Percentiles rank a stretch among this genome's conserved stretches.
Conservation (phyloP, 768 basidiomycete genomes). For the Russula dissimulans region DNA sequence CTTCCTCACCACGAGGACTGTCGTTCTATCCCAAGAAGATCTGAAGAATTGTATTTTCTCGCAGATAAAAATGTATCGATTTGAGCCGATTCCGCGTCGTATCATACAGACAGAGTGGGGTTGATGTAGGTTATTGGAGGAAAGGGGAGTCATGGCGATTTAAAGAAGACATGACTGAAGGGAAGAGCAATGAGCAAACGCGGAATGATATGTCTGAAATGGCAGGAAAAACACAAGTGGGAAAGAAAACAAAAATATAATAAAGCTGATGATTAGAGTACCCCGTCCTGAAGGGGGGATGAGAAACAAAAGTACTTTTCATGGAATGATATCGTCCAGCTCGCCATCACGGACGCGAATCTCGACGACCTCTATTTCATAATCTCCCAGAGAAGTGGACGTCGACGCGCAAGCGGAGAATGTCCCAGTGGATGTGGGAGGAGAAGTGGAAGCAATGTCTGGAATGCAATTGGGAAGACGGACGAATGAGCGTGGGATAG, state of each 20-base stretch:
- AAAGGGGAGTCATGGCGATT: neutral
- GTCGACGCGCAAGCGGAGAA: conserved; percentile 61
- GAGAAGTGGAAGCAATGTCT: conserved; percentile 81
- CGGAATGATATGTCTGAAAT: neutral
- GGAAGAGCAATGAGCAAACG: neutral
- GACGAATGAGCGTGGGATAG: too few species aligned
- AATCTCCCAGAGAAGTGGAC: conserved; percentile 47
- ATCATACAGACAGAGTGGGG: conserved; percentile 9
- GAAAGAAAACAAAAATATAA: neutral
- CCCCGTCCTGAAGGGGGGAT: neutral
- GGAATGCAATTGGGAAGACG: conserved; percentile 1
- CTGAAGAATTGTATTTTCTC: neutral
- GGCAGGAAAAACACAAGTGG: neutral
- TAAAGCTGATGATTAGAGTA: neutral
- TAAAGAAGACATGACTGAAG: neutral
- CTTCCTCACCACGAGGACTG: neutral
- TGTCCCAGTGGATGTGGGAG: conserved; percentile 58
- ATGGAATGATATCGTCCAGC: conserved; percentile 66
- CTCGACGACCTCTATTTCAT: conserved; percentile 82
- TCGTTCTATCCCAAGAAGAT: neutral
- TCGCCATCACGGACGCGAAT: conserved; percentile 77
- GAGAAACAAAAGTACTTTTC: conserved; percentile 11
- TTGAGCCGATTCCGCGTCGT: conserved; percentile 5
- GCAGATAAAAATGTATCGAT: neutral
- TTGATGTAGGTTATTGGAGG: conserved; percentile 9